phyloP scores from a whole-genome alignment of 1,284 basidiomycete species.

The Inonotus obliquus region DNA sequence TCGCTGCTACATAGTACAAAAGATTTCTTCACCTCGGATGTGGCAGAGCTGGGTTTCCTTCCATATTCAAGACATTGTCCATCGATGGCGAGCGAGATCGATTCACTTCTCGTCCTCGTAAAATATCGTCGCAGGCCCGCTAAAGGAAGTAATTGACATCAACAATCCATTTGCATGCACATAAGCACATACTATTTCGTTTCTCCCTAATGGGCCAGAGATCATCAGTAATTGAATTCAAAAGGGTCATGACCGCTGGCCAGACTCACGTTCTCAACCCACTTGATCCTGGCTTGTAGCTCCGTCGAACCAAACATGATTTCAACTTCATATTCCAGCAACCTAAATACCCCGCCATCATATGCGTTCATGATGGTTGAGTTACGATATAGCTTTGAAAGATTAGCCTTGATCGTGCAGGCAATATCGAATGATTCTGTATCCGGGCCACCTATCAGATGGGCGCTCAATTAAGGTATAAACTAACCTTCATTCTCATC shows the following conservation, averaged over 20 bases:
- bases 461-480: too few species aligned
- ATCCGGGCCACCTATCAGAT: too few species aligned
- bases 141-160: conserved; percentile 26
- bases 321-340: conserved; percentile 73
- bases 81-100: too few species aligned
- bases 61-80: too few species aligned
- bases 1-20: too few species aligned
- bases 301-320: conserved; percentile 77
- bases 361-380: conserved; percentile 46
- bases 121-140: conserved; percentile 71
- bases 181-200: conserved; percentile 54
- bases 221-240: background rate
- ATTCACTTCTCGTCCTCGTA: conserved; percentile 27
- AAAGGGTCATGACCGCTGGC: background rate
- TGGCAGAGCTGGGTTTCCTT: too few species aligned
- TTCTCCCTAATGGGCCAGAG: conserved; percentile 38
- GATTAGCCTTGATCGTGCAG: conserved; percentile 68
- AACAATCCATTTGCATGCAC: background rate
- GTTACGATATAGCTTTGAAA: conserved; percentile 56
- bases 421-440: conserved; percentile 42
- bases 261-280: conserved; percentile 62
- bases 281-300: conserved; percentile 74
- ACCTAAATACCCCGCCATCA: conserved; percentile 68
- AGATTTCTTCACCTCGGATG: too few species aligned
- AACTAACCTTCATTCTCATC: conserved; percentile 6